Percentiles rank a stretch among this genome's conserved stretches.
phyloP scores from a whole-genome alignment of 2,329 filamentous ascomycete genomes.

The Hypoxylon sp. region DNA sequence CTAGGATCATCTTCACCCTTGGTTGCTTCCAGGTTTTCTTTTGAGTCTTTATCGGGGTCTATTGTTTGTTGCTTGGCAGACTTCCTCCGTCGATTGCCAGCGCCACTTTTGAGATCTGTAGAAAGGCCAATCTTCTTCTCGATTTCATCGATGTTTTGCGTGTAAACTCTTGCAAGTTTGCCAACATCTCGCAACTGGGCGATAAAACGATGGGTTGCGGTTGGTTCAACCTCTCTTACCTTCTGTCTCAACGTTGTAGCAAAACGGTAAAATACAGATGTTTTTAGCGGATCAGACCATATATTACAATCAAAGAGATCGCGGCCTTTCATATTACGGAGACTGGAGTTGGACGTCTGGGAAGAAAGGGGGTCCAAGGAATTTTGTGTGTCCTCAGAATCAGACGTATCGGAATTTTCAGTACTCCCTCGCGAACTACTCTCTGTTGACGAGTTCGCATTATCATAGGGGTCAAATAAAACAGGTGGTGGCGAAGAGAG shows the following conservation, averaged over 20 bases:
- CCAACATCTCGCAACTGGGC: constrained; percentile 75
- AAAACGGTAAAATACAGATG: constrained; percentile 80
- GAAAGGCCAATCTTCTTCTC: constrained; percentile 79
- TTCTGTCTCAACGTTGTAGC: constrained; percentile 77
- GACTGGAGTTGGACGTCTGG: constrained; percentile 57
- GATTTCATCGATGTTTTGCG: constrained; percentile 82
- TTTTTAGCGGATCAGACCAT: constrained; percentile 77
- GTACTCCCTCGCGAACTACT: constrained; percentile 59
- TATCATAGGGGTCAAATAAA: constrained; percentile 67
- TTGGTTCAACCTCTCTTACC: constrained; percentile 74
- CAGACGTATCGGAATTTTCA: constrained; percentile 56
- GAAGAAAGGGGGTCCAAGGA: constrained; percentile 60
- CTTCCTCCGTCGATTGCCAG: constrained; percentile 71
- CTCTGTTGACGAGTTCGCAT: constrained; percentile 55
- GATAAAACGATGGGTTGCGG: constrained; percentile 78
- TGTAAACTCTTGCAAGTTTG: constrained; percentile 80
- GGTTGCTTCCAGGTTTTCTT: constrained; percentile 51
- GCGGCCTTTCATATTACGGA: constrained; percentile 77
- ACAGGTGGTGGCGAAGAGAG: constrained; percentile 70
- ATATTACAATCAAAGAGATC: constrained; percentile 80
- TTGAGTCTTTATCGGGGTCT: constrained; percentile 47
- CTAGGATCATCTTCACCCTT: constrained; percentile 39
- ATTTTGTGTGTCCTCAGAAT: constrained; percentile 62
- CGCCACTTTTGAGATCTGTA: constrained; percentile 73
- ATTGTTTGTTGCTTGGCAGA: constrained; percentile 55